These are phyloP conservation scores for Sarocladiaceae sp. DNA, from an alignment of 2,329 filamentous ascomycete species.

Conservation along the genomic window DNA sequence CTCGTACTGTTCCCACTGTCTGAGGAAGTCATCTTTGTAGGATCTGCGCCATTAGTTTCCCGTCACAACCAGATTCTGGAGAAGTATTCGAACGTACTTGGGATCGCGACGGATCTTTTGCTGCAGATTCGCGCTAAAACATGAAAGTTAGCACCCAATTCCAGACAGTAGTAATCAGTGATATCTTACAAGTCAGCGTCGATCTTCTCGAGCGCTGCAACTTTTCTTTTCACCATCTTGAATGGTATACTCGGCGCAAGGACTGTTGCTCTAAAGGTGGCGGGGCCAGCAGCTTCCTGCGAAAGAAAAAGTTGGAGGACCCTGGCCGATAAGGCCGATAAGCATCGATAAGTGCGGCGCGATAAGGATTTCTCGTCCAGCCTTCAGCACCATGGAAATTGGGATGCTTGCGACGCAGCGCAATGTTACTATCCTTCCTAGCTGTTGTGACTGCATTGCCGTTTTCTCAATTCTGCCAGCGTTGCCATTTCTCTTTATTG, in stretches of 20 bases:
- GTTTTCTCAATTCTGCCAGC: background rate
- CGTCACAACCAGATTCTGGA: background rate
- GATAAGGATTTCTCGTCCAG: background rate
- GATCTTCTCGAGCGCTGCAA: slow-evolving; percentile 90
- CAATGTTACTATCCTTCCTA: too few relatives aligned
- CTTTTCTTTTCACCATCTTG: slow-evolving; percentile 78
- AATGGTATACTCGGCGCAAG: background rate
- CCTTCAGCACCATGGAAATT: too few relatives aligned
- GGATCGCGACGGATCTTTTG: slow-evolving; percentile 90
- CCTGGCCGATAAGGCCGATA: slow-evolving; percentile 10
- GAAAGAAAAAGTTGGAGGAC: slow-evolving; percentile 11
- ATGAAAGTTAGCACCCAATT: background rate
- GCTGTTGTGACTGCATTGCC: background rate
- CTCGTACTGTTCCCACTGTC: slow-evolving; percentile 89
- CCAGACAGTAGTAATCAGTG: background rate
- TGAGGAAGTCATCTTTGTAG: slow-evolving; percentile 83
- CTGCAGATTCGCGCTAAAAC: slow-evolving; percentile 70
- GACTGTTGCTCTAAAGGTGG: background rate
- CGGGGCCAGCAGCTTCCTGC: background rate
- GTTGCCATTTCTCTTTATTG: too few relatives aligned
- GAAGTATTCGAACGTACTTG: slow-evolving; percentile 43
- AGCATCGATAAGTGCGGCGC: background rate
- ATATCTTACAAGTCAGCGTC: slow-evolving; percentile 73
- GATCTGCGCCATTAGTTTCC: slow-evolving; percentile 46
- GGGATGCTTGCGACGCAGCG: too few relatives aligned